phyloP scores from a whole-genome alignment of 1,139 yeast genomes.

The Diutina siamensis region DNA sequence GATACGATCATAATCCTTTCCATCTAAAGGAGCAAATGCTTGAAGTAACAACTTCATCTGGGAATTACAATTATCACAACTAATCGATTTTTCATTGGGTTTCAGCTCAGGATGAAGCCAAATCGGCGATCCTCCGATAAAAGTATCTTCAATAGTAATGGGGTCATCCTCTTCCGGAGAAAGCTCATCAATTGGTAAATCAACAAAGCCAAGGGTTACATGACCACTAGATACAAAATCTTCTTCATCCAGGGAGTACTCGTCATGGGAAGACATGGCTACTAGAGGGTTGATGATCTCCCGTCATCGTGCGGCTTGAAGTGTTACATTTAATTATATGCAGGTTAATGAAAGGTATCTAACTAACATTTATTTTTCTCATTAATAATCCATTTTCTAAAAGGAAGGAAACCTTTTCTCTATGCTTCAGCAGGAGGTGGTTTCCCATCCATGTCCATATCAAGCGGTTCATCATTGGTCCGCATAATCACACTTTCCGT shows the following conservation, averaged over 20 bases:
- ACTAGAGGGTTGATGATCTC: background rate
- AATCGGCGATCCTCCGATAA: constrained; percentile 68
- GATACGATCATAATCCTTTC: constrained; percentile 66
- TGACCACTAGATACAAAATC: constrained; percentile 15
- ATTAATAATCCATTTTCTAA: too few relatives aligned
- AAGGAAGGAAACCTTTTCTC: too few relatives aligned
- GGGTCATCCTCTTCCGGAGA: constrained; percentile 20
- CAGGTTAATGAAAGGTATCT: background rate
- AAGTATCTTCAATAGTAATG: constrained; percentile 59
- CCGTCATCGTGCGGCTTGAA: background rate
- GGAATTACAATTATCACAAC: constrained; percentile 54
- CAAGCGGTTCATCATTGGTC: background rate
- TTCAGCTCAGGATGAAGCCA: constrained; percentile 43
- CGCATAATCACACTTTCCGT: constrained; percentile 4
- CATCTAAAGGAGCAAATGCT: constrained; percentile 67
- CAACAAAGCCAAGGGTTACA: constrained; percentile 56
- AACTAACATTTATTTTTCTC: too few relatives aligned
- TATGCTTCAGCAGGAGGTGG: constrained; percentile 2
- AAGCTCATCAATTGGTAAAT: constrained; percentile 26
- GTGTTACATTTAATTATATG: background rate
- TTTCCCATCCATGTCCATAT: background rate
- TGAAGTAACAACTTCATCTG: constrained; percentile 63
- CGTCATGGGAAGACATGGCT: constrained; percentile 13
- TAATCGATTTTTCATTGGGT: constrained; percentile 40
- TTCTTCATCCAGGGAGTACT: constrained; percentile 32